Percentiles rank a stretch among this genome's conserved stretches.
Conservation (phyloP, 2,329 filamentous ascomycete genomes). For the Xylaria sp. region DNA sequence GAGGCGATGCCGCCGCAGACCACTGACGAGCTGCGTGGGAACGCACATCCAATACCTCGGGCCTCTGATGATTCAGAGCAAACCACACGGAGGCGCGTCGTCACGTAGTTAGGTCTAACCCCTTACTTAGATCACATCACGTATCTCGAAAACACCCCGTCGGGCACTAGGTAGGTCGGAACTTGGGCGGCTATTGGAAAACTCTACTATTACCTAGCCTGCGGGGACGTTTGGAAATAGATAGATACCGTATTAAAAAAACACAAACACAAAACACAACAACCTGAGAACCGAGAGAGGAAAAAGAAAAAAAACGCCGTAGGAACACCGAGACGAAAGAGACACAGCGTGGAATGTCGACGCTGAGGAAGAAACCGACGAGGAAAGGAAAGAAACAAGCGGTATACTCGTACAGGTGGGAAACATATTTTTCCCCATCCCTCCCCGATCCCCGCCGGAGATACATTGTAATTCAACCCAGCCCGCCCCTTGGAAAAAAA, state of each 20-base stretch:
- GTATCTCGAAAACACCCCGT: background rate
- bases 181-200: background rate
- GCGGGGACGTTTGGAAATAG: background rate
- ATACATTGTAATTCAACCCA: background rate
- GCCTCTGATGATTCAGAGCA: no score
- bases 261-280: no score
- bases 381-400: background rate
- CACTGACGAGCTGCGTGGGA: no score
- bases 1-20: no score
- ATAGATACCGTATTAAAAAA: background rate
- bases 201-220: background rate
- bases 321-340: background rate
- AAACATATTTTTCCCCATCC: conserved; percentile 4
- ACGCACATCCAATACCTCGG: no score
- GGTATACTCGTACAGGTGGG: conserved; percentile 16
- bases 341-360: background rate
- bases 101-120: no score
- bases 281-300: no score
- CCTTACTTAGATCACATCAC: no score
- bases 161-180: no score
- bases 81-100: no score
- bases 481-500: no score
- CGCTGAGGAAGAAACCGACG: background rate
- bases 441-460: background rate
- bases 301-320: background rate